Evolutionary conservation across 208 protist genomes (phyloP).

Genomic region (Acanthamoeba pearcei): DNA sequence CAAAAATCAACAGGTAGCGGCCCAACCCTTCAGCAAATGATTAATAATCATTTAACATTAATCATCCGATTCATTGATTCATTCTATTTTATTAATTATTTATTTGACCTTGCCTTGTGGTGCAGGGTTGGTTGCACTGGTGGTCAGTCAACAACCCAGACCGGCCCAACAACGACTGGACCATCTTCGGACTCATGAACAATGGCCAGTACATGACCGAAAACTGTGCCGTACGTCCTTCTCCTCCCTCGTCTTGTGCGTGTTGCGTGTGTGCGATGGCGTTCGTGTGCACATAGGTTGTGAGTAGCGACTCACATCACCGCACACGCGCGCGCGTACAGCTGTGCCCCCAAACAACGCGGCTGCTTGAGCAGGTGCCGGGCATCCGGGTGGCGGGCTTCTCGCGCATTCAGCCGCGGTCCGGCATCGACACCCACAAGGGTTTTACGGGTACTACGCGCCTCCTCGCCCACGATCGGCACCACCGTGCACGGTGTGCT

Average conservation of each 20-base stretch:
- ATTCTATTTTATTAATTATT: neutral
- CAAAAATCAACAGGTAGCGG: constrained; percentile 58
- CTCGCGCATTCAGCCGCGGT: constrained; percentile 63
- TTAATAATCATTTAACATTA: neutral
- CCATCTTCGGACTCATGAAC: constrained; percentile 75
- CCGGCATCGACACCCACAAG: constrained; percentile 75
- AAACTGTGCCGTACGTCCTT: constrained; percentile 2
- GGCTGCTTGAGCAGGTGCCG: constrained; percentile 69
- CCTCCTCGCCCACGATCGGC: neutral
- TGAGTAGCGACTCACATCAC: neutral
- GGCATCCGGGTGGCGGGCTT: constrained; percentile 65
- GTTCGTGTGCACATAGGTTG: neutral
- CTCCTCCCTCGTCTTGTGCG: neutral
- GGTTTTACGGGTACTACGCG: constrained; percentile 36
- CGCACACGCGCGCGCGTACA: neutral
- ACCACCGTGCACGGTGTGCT: neutral
- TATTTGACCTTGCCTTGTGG: neutral
- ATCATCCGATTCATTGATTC: no score
- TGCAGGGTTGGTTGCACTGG: constrained; percentile 73
- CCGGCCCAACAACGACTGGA: constrained; percentile 67
- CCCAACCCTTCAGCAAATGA: no score
- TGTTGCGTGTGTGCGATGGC: neutral
- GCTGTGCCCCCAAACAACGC: constrained; percentile 64
- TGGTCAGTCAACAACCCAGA: constrained; percentile 74
- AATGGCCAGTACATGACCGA: constrained; percentile 74